Percentiles rank a stretch among this genome's conserved stretches.
Evolutionary conservation across 176 grass and related monocot species (phyloP).

Genomic region (Phragmites australis): DNA sequence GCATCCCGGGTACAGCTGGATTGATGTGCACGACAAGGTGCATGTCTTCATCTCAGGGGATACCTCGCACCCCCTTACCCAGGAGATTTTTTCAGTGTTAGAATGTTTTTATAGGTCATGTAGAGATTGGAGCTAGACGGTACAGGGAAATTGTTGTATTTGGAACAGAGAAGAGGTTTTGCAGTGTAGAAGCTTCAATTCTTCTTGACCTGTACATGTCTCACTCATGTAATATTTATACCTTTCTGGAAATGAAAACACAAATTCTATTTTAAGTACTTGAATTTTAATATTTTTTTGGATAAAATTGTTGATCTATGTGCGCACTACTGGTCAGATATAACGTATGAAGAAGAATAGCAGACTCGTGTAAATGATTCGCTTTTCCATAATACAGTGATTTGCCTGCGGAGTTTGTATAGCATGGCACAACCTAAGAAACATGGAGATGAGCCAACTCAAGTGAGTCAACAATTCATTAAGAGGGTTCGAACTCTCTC

Average conservation of each 20-base stretch:
- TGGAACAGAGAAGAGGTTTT: conserved; percentile 16
- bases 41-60: conserved; percentile 79
- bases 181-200: conserved; percentile 27
- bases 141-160: conserved; percentile 18
- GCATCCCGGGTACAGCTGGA: conserved; percentile 74
- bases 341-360: neutral
- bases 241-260: conserved; percentile 19
- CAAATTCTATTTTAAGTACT: neutral
- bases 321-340: neutral
- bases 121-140: conserved; percentile 54
- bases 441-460: neutral
- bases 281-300: neutral
- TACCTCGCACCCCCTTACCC: conserved; percentile 56
- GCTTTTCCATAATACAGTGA: neutral
- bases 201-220: conserved; percentile 26
- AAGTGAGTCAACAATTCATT: conserved; percentile 13
- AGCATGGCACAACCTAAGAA: neutral
- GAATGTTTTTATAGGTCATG: conserved; percentile 49
- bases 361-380: neutral
- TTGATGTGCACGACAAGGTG: conserved; percentile 60
- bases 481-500: too few relatives aligned
- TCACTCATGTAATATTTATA: conserved; percentile 6
- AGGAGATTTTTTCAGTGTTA: conserved; percentile 65
- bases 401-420: neutral
- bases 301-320: neutral